Evolutionary conservation across 176 grass and related monocot species (phyloP), one percentile per base, ranked within the genome.

Genomic region (Secale cereale): DNA sequence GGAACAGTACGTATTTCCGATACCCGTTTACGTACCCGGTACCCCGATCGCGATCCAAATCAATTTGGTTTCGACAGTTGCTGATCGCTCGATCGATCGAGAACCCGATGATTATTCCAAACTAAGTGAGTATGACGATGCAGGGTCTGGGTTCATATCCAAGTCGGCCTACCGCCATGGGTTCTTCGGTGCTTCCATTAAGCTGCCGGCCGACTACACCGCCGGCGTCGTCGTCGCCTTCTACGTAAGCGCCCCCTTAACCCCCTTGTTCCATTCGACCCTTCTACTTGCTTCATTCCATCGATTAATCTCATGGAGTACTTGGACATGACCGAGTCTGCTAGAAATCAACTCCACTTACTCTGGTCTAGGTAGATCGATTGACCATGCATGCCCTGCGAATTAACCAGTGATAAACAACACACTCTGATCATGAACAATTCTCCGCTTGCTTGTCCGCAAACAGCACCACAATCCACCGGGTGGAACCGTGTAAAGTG

Each of bases 181-280:
- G 11, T 92, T 90, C 90, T 97, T 97, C 83, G 89, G 94, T 29
- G 94, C 94, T 31, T 90, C 91, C 57, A 92, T 97, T 86, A 90
- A 97, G 81, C 81, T 97, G 78, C 94, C 94, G 6, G 82, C 76
- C 43, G 86, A 86, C 17, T 63, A 94, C 81, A 97, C 92, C 22
- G 88, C 94, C 71, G 94, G 94, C 1, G 92, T 97, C 80, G 94
- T 97, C 59, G 92, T 94, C 36, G 94, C 94, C 43, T 97, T 97
- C 87, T 97, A 97, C 27, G 94, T 97, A 81, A 52, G 86, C 16
- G 82, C 85, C 39, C 70, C 39, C 40, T 9, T 46, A 0, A 3
- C 28, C 43, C 41, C 40, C 48, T 4, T 6, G 2, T 20, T 11
- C 8, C 43, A 11, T 29, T 19, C 7, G 48, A 74, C 28, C n/a